Base-by-base conservation (phyloP, 2,329 filamentous ascomycete genomes). In the Fusarium xylarioides region DNA sequence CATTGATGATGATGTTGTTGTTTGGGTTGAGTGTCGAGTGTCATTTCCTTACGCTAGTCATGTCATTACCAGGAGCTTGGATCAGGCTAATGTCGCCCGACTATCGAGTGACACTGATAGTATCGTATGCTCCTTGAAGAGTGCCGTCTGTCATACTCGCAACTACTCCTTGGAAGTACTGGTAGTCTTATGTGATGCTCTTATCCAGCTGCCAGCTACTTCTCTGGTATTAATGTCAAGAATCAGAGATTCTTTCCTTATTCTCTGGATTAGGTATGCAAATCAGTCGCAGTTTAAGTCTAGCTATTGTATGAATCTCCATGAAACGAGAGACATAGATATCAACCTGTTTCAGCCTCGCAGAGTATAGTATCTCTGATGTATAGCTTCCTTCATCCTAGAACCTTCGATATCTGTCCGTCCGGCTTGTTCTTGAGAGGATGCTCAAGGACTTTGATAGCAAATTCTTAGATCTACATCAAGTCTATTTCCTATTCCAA, bases 201-300 rank as follows among this genome's bases (percentile, higher is more conserved):
- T n/a, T 19, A 23, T 15, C 1, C 6, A 15, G 4, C 1, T 44
- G 8, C 8, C 19, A 23, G 30, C 8, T 23, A 15, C 5, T 34
- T 0, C 11, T 34, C 19, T 30, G 26, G 30, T 18, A 42, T 7
- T 30, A 0, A 15, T 2, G 3, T 18, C 8, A 5, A 23, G 7
- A 28, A 3, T 16, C 7, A 12, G 4, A 21, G 12, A 14, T 16
- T 26, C 7, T 16, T 53, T 28, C 12, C 11, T 11, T n/a, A 7
- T 53, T 54, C 23, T 38, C 15, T 6, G 23, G 5, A 5, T 11
- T 4, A 12, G 5, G 19, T 28, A 28, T 19, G 7, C 15, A 42
- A 18, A 40, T 40, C 35, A 14, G 19, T 28, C 15, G 18, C 2
- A 16, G 3, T 40, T 2, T 8, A 3, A 12, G 19, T 10, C 2